Conservation (phyloP, 2,329 filamentous ascomycete species). For the Chaetomiaceae sp. region DNA sequence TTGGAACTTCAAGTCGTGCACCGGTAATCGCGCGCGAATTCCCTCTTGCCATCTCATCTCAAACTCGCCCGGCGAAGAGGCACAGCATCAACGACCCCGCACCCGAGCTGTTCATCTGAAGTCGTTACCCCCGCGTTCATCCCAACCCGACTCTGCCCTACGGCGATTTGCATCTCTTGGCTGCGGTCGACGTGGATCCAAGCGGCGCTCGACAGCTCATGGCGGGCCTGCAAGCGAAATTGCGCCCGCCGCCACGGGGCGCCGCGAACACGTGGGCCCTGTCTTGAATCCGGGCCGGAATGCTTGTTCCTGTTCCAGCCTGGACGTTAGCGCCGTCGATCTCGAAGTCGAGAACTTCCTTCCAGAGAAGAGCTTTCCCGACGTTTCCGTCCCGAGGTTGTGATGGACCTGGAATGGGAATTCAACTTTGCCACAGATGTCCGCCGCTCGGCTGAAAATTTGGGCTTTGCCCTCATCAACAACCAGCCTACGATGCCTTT, state of each 20-base stretch:
- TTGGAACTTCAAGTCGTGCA: conserved; percentile 3
- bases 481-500: too few species aligned
- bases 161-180: not conserved
- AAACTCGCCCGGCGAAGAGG: not conserved
- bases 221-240: conserved; percentile 34
- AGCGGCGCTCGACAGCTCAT: conserved; percentile 21
- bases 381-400: too few species aligned
- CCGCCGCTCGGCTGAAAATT: too few species aligned
- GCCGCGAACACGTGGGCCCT: conserved; percentile 17
- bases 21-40: not conserved
- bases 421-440: too few species aligned
- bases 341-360: not conserved
- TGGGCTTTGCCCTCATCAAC: too few species aligned
- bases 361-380: too few species aligned
- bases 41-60: not conserved
- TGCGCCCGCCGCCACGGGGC: conserved; percentile 32
- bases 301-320: conserved; percentile 21
- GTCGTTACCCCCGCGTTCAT: not conserved
- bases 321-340: conserved; percentile 7
- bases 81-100: not conserved
- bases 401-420: too few species aligned
- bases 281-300: conserved; percentile 19
- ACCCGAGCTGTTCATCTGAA: not conserved
- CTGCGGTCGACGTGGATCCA: conserved; percentile 10
- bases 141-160: not conserved